Conservation (phyloP, 108 stramenopile genomes). For the Discostella pseudostelligera region DNA sequence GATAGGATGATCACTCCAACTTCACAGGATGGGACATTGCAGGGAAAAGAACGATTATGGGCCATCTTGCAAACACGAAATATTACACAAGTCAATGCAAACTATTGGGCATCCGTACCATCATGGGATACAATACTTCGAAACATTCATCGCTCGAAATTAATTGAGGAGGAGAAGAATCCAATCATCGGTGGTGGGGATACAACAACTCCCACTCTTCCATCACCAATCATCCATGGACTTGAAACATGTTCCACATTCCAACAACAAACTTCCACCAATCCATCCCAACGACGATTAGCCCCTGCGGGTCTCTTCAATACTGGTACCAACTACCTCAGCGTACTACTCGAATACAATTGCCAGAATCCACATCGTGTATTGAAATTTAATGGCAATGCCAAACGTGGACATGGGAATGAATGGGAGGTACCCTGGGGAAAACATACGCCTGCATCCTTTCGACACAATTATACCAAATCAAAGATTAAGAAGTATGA, state of each 20-base stretch:
- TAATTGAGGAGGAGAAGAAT: conserved; percentile 5
- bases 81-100: conserved; percentile 32
- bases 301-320: conserved; percentile 77
- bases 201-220: too few relatives aligned
- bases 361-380: conserved; percentile 55
- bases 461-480: conserved; percentile 20
- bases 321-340: conserved; percentile 84
- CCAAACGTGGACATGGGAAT: conserved; percentile 50
- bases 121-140: conserved; percentile 23
- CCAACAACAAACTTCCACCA: conserved; percentile 25
- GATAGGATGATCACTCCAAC: conserved; percentile 30
- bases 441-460: conserved; percentile 52
- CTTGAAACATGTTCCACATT: conserved; percentile 49
- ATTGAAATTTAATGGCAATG: conserved; percentile 26
- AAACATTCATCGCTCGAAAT: conserved; percentile 18
- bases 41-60: conserved; percentile 38
- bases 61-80: conserved; percentile 34
- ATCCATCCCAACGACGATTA: conserved; percentile 39
- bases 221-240: conserved; percentile 45
- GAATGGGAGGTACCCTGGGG: conserved; percentile 69
- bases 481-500: conserved; percentile 23
- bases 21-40: conserved; percentile 32
- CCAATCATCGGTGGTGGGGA: too few relatives aligned
- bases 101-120: conserved; percentile 40
- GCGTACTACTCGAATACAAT: conserved; percentile 59